These are phyloP conservation scores for Emergomyces africanus DNA, from an alignment of 2,329 filamentous ascomycete species.

Conservation along the genomic window DNA sequence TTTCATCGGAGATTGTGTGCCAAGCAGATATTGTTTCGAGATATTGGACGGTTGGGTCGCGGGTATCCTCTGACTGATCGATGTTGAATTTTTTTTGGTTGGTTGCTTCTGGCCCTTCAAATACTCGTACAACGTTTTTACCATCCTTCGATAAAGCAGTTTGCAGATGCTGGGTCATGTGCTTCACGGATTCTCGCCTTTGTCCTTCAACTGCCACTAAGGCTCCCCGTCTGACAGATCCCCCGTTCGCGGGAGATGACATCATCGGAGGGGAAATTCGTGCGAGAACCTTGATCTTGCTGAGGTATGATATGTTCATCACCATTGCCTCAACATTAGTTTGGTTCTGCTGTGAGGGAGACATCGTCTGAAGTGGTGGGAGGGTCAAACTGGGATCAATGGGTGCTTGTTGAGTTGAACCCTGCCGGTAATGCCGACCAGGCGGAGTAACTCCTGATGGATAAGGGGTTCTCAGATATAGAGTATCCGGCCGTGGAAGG, in stretches of 20 bases:
- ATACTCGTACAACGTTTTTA: constrained; percentile 38
- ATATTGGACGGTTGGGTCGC: constrained; percentile 43
- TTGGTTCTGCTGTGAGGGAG: constrained; percentile 26
- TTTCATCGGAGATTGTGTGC: constrained; percentile 62
- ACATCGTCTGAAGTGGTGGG: constrained; percentile 39
- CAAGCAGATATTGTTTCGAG: constrained; percentile 57
- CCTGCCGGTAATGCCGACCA: constrained; percentile 24
- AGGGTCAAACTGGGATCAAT: constrained; percentile 40
- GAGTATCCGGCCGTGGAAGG: constrained; percentile 28
- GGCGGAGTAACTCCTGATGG: constrained; percentile 44
- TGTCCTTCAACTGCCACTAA: constrained; percentile 76
- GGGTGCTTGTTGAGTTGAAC: constrained; percentile 20
- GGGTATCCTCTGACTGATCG: constrained; percentile 23
- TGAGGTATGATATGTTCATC: constrained; percentile 59
- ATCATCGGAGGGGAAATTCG: constrained; percentile 60
- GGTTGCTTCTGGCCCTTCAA: constrained; percentile 32
- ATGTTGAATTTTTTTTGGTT: background rate
- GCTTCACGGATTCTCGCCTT: constrained; percentile 47
- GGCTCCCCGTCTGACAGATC: constrained; percentile 48
- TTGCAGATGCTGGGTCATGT: constrained; percentile 53
- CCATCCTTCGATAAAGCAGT: constrained; percentile 39
- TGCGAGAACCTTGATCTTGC: constrained; percentile 64
- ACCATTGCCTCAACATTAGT: constrained; percentile 53
- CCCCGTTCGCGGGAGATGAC: constrained; percentile 17
- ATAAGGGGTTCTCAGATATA: constrained; percentile 21